Evolutionary conservation across 2,329 filamentous ascomycete genomes (phyloP).

Genomic region (Metarhizium brunneum): DNA sequence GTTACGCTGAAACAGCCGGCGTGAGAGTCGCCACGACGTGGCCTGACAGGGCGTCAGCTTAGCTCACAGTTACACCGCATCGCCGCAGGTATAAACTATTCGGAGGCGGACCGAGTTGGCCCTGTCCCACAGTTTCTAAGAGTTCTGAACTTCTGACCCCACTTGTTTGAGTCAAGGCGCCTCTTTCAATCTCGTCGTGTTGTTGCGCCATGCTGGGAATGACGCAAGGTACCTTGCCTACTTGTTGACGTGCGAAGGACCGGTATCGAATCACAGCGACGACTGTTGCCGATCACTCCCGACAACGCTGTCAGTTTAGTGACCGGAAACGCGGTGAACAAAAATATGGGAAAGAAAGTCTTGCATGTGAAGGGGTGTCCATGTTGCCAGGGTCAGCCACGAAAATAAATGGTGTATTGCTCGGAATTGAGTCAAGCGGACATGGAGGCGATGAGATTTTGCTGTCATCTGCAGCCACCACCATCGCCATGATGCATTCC

Average conservation of each 20-base stretch:
- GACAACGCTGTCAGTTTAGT: not conserved
- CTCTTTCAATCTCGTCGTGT: not conserved
- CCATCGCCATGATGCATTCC: too few species aligned
- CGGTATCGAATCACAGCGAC: not conserved
- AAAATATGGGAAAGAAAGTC: not conserved
- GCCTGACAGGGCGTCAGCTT: too few species aligned
- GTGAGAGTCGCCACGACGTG: too few species aligned
- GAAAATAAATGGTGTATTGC: too few species aligned
- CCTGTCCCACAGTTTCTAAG: not conserved
- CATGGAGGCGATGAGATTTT: too few species aligned
- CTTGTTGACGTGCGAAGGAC: not conserved
- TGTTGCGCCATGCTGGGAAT: not conserved
- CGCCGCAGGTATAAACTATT: too few species aligned
- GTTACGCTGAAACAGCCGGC: too few species aligned
- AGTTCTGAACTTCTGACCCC: not conserved
- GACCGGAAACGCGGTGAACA: not conserved
- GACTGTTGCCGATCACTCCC: not conserved
- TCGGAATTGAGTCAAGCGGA: too few species aligned
- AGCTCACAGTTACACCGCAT: too few species aligned
- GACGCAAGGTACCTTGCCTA: not conserved
- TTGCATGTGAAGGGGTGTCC: too few species aligned
- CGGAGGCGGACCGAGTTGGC: slow-evolving; percentile 1
- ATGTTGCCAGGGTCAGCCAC: too few species aligned
- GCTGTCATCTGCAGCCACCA: too few species aligned
- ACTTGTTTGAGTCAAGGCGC: not conserved